These are phyloP conservation scores for Phlyctochytrium arcticum DNA, from an alignment of 192 early-diverging fungal genomes.

Conservation along the genomic window DNA sequence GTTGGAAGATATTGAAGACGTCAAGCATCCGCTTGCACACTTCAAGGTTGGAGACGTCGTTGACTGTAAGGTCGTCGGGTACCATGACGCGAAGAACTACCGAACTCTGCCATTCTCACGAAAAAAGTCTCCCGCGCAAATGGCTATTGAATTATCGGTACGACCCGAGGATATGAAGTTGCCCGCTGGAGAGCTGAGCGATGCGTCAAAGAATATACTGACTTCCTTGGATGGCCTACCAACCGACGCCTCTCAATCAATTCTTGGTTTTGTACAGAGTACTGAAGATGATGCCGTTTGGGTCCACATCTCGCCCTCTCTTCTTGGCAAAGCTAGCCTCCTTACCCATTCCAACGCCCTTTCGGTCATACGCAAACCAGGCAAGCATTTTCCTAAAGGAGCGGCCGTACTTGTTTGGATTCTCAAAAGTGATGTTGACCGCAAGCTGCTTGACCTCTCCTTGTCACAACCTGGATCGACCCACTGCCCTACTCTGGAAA, in stretches of 20 bases:
- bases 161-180: slow-evolving; percentile 44
- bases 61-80: slow-evolving; percentile 65
- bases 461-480: slow-evolving; percentile 7
- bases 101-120: slow-evolving; percentile 67
- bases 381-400: slow-evolving; percentile 31
- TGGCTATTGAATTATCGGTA: slow-evolving; percentile 59
- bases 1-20: slow-evolving; percentile 27
- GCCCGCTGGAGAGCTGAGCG: slow-evolving; percentile 4
- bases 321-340: slow-evolving; percentile 35
- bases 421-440: slow-evolving; percentile 17
- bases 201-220: background rate
- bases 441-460: slow-evolving; percentile 28
- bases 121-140: slow-evolving; percentile 35
- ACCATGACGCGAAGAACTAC: slow-evolving; percentile 56
- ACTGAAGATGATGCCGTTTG: slow-evolving; percentile 32
- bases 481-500: slow-evolving; percentile 23
- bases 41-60: slow-evolving; percentile 42
- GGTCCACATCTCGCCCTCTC: slow-evolving; percentile 31
- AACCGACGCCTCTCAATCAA: slow-evolving; percentile 17
- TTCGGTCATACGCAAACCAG: slow-evolving; percentile 15
- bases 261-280: slow-evolving; percentile 43
- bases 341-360: slow-evolving; percentile 30
- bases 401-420: slow-evolving; percentile 30
- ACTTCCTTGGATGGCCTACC: slow-evolving; percentile 23
- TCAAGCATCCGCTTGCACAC: slow-evolving; percentile 33